A percentile compares a stretch with the other conserved stretches of the same genome.
phyloP scores from a whole-genome alignment of 768 basidiomycete species.

The Boletellus emodensis region DNA sequence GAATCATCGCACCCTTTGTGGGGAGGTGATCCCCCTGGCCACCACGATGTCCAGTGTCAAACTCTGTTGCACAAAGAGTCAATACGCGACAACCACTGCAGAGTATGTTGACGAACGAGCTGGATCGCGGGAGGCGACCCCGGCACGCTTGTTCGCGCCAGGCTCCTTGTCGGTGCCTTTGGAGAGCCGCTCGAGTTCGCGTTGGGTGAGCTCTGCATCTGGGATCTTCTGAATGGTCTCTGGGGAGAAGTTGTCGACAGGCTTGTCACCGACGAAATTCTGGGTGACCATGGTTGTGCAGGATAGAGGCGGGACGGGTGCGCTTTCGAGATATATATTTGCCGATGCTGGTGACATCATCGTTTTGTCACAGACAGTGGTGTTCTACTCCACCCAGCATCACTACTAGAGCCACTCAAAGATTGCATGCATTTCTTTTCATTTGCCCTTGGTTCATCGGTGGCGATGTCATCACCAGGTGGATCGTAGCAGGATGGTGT shows the following conservation, averaged over 20 bases:
- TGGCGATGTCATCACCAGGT: too few relatives aligned
- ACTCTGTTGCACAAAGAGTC: constrained; percentile 2
- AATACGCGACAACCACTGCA: too few relatives aligned
- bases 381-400: too few relatives aligned
- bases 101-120: neutral
- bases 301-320: neutral
- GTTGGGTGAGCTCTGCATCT: constrained; percentile 20
- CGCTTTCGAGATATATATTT: neutral
- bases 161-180: constrained; percentile 11
- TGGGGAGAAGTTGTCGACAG: constrained; percentile 21
- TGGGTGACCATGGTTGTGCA: constrained; percentile 15
- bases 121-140: constrained; percentile 26
- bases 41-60: constrained; percentile 13
- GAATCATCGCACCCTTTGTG: neutral
- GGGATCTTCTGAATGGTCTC: constrained; percentile 17
- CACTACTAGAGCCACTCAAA: too few relatives aligned
- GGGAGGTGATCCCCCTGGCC: constrained; percentile 7
- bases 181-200: constrained; percentile 16
- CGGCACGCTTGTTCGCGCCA: constrained; percentile 28
- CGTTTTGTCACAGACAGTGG: neutral
- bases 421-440: too few relatives aligned
- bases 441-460: too few relatives aligned
- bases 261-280: constrained; percentile 27
- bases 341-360: constrained; percentile 7
- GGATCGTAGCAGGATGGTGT: too few relatives aligned